Conservation (phyloP, 768 basidiomycete genomes). For the Tylopilus subfusipes region DNA sequence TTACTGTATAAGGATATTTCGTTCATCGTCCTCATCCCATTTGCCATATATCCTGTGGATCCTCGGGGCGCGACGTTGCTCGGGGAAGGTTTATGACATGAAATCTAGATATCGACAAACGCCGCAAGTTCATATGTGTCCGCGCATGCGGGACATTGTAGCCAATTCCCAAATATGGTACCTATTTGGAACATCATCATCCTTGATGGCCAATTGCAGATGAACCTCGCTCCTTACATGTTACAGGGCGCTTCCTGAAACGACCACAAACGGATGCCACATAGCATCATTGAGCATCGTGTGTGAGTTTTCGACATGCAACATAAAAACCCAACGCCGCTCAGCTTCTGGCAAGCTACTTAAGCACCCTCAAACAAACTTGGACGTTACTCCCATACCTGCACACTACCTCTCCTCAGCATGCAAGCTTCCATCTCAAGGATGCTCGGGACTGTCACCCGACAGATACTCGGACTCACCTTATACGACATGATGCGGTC, state of each 20-base stretch:
- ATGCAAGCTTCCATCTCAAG: conserved; percentile 10
- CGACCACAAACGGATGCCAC: too few relatives aligned
- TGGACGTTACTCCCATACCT: neutral
- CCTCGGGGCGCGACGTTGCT: too few relatives aligned
- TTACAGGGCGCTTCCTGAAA: too few relatives aligned
- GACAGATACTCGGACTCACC: conserved; percentile 7
- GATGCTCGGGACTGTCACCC: neutral
- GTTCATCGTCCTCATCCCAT: conserved; percentile 8
- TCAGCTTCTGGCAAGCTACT: neutral
- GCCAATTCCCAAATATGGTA: too few relatives aligned
- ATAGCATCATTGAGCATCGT: too few relatives aligned
- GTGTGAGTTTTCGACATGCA: neutral
- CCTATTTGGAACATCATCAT: neutral
- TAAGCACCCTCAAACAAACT: neutral
- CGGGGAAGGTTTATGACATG: too few relatives aligned
- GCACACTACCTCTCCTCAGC: neutral
- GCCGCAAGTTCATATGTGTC: too few relatives aligned
- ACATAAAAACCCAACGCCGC: neutral
- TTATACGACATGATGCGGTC: conserved; percentile 16
- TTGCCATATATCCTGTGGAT: too few relatives aligned
- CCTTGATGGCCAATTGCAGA: neutral
- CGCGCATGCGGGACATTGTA: too few relatives aligned
- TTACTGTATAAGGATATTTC: neutral
- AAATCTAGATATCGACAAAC: too few relatives aligned
- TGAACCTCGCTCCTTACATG: neutral